Evolutionary conservation across 2,329 filamentous ascomycete genomes (phyloP).

Genomic region (Epichloe typhina): DNA sequence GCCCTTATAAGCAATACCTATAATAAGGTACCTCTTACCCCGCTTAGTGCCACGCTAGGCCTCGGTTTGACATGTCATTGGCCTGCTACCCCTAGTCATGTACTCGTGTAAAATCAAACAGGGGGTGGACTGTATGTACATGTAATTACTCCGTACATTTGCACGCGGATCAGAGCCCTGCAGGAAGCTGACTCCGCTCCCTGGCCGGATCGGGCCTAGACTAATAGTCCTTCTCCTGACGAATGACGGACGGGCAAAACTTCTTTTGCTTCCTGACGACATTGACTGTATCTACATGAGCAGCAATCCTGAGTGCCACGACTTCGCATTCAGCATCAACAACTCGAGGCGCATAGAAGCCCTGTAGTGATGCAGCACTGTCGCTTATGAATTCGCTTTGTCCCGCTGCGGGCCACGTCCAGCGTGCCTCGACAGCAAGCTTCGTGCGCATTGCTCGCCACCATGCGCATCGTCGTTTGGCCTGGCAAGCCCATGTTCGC

Average conservation of each 20-base stretch:
- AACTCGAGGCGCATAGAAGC: conserved; percentile 7
- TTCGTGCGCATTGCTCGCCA: conserved; percentile 40
- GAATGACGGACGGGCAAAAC: neutral
- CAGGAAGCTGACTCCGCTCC: neutral
- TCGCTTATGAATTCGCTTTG: conserved; percentile 18
- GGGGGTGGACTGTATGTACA: too few relatives aligned
- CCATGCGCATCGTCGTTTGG: conserved; percentile 26
- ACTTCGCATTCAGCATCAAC: too few relatives aligned
- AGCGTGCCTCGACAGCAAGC: conserved; percentile 29
- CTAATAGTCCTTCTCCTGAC: neutral
- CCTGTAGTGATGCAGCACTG: conserved; percentile 14
- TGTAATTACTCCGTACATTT: too few relatives aligned
- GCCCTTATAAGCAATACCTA: too few relatives aligned
- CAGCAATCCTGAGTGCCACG: too few relatives aligned
- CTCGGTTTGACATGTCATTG: too few relatives aligned
- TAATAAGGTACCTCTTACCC: too few relatives aligned
- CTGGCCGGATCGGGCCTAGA: neutral
- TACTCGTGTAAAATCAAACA: too few relatives aligned
- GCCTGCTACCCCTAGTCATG: too few relatives aligned
- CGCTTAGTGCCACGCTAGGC: too few relatives aligned
- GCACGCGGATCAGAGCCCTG: neutral
- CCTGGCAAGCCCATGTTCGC: conserved; percentile 25
- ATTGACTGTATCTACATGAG: neutral
- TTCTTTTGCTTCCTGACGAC: neutral
- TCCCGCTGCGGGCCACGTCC: conserved; percentile 22